Percentiles rank a stretch among this genome's conserved stretches.
phyloP scores from a whole-genome alignment of 106 monocot genomes.

The Dendrobium catenatum region DNA sequence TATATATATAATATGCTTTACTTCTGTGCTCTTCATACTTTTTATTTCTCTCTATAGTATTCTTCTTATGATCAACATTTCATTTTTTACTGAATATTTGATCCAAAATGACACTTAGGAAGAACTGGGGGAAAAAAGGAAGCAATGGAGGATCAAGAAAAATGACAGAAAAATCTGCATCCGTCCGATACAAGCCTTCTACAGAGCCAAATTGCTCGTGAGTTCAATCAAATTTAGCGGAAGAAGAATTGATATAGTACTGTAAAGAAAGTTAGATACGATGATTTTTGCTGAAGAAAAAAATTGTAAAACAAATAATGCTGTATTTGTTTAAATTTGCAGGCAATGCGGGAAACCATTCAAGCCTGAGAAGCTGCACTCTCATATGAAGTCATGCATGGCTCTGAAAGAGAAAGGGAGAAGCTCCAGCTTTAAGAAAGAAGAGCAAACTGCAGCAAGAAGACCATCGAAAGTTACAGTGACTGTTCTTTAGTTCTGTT shows the following conservation, averaged over 20 bases:
- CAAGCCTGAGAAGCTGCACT: constrained; percentile 13
- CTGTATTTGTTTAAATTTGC: neutral
- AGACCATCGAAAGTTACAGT: constrained; percentile 2
- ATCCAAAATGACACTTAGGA: neutral
- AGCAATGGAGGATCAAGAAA: neutral
- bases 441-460: neutral
- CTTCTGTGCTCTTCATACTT: no score
- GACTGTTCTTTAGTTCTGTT: neutral
- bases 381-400: constrained; percentile 1
- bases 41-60: no score
- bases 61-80: neutral
- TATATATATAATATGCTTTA: no score
- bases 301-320: neutral
- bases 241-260: neutral
- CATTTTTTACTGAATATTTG: neutral
- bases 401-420: neutral
- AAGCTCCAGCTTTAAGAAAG: neutral
- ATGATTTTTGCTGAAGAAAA: neutral
- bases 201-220: constrained; percentile 8
- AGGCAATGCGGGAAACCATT: constrained; percentile 12
- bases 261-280: neutral
- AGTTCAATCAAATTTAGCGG: neutral
- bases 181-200: neutral
- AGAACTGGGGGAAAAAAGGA: constrained; percentile 1
- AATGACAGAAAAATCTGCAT: neutral